A percentile compares a stretch with the other conserved stretches of the same genome.
These are phyloP conservation scores for Elongisporangium prolatum DNA, from an alignment of 352 stramenopile genomes.

Conservation along the genomic window DNA sequence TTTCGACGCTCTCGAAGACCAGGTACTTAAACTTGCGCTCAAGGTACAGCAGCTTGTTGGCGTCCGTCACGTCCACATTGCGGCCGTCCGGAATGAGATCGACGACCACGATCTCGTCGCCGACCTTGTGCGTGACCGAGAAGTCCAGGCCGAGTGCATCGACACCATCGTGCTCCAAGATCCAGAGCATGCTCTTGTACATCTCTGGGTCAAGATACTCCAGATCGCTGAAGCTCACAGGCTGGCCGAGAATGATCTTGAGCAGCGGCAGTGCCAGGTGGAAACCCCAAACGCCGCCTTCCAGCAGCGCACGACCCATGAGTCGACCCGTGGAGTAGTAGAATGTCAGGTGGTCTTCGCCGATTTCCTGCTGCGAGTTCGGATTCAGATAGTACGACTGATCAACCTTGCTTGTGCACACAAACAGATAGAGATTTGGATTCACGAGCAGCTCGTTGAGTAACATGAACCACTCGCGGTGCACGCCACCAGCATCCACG, in stretches of 20 bases:
- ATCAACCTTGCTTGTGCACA: slow-evolving; percentile 49
- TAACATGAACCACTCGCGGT: slow-evolving; percentile 93
- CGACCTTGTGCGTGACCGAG: slow-evolving; percentile 32
- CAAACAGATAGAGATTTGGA: slow-evolving; percentile 43
- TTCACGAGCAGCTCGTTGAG: slow-evolving; percentile 54
- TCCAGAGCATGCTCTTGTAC: slow-evolving; percentile 48
- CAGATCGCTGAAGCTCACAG: slow-evolving; percentile 92
- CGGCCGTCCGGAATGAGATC: slow-evolving; percentile 42
- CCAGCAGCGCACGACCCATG: slow-evolving; percentile 57
- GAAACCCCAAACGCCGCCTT: slow-evolving; percentile 90
- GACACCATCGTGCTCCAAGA: slow-evolving; percentile 48
- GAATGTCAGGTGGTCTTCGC: slow-evolving; percentile 57
- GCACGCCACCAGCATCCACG: slow-evolving; percentile 82
- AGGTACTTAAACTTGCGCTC: slow-evolving; percentile 72
- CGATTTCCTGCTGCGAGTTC: slow-evolving; percentile 39
- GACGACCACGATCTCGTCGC: slow-evolving; percentile 28
- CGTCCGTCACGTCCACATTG: slow-evolving; percentile 88
- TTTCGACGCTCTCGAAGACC: slow-evolving; percentile 51
- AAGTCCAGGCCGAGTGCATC: slow-evolving; percentile 62
- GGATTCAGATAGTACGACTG: slow-evolving; percentile 61
- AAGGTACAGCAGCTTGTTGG: slow-evolving; percentile 94
- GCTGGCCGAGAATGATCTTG: slow-evolving; percentile 96
- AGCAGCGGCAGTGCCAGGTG: slow-evolving; percentile 94
- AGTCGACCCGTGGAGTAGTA: slow-evolving; percentile 59
- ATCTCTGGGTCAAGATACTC: slow-evolving; percentile 62